Evolutionary conservation across 1,284 basidiomycete genomes (phyloP), one percentile per base, ranked within the genome.

Genomic region (Laetiporus sulphureus): DNA sequence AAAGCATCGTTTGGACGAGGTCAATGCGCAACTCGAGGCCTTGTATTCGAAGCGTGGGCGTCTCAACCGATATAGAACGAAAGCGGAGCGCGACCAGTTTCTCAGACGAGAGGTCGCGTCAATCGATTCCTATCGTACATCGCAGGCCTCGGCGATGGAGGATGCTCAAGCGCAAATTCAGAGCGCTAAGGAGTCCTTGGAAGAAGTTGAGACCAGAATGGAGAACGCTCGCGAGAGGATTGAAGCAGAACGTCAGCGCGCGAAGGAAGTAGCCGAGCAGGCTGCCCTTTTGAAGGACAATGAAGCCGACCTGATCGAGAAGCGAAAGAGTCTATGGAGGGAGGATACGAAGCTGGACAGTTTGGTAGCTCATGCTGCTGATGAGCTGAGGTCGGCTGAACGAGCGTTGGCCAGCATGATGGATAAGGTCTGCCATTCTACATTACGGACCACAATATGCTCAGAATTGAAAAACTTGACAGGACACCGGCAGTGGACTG

Each of bases 291-390:
- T 91, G 44, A 90, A 82, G 62, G 83, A 86, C 44, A 69, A 87
- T 53, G 77, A 88, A 47, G 74, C 74, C 27, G 83, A 79, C 46
- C 67, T 89, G 54, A 75, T 68, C 33, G 93, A 97, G 64, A 75
- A 77, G 65, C 70, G 88, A 56, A 98, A 95, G 72, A 91, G 94
- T 46, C 64, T 94, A 20, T 98, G 96, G 95, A 79, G 94, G 54
- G 91, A 97, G 61, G 93, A 98, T 52, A 83, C 90, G 1, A 94
- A 91, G 63, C 66, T 96, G 22, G 79, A 85, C 45, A 85, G 84
- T 46, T 72, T 83, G 16, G 79, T 89, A 1, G 73, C 74, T 23
- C 79, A 88, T 47, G 91, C 91, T 1, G 72, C 72, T 13, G 86
- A 89, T 45, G 86, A 96, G 63, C 68, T 95, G 49, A 77, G 84